Evolutionary conservation across 2,329 filamentous ascomycete species (phyloP).

Genomic region (Parasarocladium wereldwijsianum): DNA sequence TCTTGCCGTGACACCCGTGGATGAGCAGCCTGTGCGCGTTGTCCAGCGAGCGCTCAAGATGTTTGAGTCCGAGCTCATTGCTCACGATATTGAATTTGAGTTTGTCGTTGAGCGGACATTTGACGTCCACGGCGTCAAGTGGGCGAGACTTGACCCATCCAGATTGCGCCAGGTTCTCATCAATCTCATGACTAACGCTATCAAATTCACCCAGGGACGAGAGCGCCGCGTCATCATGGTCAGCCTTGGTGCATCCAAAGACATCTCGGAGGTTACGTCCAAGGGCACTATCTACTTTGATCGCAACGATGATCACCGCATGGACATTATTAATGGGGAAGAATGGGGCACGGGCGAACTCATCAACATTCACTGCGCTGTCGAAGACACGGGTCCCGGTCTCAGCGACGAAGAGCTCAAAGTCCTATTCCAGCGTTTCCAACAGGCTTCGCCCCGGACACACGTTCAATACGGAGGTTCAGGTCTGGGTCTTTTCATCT

Average conservation of each 20-base stretch:
- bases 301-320: conserved; percentile 23
- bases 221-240: conserved; percentile 46
- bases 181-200: conserved; percentile 56
- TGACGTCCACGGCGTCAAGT: conserved; percentile 47
- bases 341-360: conserved; percentile 62
- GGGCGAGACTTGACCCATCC: conserved; percentile 63
- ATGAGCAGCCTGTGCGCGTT: conserved; percentile 52
- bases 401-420: conserved; percentile 50
- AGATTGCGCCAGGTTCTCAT: conserved; percentile 62
- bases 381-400: conserved; percentile 57
- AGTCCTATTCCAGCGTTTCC: conserved; percentile 52
- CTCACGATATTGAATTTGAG: conserved; percentile 56
- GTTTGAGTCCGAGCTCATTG: conserved; percentile 62
- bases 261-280: conserved; percentile 26
- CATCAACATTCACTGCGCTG: conserved; percentile 58
- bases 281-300: conserved; percentile 32
- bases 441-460: conserved; percentile 52
- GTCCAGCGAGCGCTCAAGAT: conserved; percentile 60
- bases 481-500: conserved; percentile 62
- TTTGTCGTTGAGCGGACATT: conserved; percentile 57
- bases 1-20: conserved; percentile 54
- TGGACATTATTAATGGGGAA: conserved; percentile 31
- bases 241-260: conserved; percentile 46
- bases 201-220: conserved; percentile 50
- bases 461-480: conserved; percentile 61